These are phyloP conservation scores for Chaetoceros tenuissimus DNA, from an alignment of 108 stramenopile genomes.

Conservation along the genomic window DNA sequence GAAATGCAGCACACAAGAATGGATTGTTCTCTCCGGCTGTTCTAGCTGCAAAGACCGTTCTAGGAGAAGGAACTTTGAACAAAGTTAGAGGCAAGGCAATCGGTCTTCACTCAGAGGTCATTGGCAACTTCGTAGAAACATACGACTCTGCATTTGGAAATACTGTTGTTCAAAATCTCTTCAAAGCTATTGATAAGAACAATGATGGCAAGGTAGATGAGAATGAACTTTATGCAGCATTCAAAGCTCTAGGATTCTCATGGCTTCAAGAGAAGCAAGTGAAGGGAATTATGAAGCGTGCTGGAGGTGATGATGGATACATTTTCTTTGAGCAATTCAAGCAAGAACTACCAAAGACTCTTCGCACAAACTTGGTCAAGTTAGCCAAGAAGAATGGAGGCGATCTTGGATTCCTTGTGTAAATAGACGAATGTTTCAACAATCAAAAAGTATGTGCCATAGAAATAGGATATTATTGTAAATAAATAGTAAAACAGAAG, in stretches of 20 bases:
- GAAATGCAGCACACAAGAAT: conserved; percentile 25
- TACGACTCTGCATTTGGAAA: conserved; percentile 53
- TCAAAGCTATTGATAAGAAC: conserved; percentile 47
- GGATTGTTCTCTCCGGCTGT: conserved; percentile 76
- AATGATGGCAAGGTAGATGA: conserved; percentile 49
- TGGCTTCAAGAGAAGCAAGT: conserved; percentile 74
- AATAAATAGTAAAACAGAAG: no score
- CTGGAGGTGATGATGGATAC: conserved; percentile 49
- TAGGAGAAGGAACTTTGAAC: conserved; percentile 63
- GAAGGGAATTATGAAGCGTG: conserved; percentile 55
- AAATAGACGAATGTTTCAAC: no score
- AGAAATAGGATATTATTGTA: no score
- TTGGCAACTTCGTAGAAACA: conserved; percentile 64
- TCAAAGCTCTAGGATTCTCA: conserved; percentile 53
- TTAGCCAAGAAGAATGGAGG: conserved; percentile 84
- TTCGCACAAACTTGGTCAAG: conserved; percentile 69
- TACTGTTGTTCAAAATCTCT: conserved; percentile 39
- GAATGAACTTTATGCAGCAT: conserved; percentile 39
- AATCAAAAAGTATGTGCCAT: no score
- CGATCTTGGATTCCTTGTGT: conserved; percentile 74
- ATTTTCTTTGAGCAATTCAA: conserved; percentile 66
- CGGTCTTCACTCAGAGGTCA: conserved; percentile 57
- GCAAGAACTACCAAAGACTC: conserved; percentile 60
- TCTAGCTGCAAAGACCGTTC: conserved; percentile 31
- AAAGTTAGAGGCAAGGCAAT: conserved; percentile 72